Evolutionary conservation across 2,329 filamentous ascomycete species (phyloP).

Genomic region (Pseudocercospora ulei): DNA sequence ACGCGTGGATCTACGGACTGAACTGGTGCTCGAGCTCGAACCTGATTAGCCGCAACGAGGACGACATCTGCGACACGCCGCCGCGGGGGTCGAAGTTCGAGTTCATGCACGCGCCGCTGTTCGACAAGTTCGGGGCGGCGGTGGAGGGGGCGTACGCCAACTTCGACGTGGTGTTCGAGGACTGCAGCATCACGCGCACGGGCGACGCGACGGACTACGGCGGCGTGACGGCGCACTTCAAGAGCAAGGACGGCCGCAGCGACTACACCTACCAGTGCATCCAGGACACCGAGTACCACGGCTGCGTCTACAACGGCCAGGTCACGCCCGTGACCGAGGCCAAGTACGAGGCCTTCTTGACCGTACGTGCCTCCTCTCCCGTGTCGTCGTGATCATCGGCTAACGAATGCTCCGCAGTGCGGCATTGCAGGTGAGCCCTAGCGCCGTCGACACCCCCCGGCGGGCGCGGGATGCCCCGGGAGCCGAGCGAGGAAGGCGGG

Average conservation of each 20-base stretch:
- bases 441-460: neutral
- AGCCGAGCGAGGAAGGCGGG: neutral
- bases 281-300: slow-evolving; percentile 11
- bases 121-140: slow-evolving; percentile 9
- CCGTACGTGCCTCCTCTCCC: slow-evolving; percentile 3
- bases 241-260: slow-evolving; percentile 2
- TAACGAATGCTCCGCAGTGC: too few species aligned
- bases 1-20: slow-evolving; percentile 14
- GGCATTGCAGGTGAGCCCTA: slow-evolving; percentile 12
- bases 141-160: slow-evolving; percentile 13
- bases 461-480: too few species aligned
- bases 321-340: slow-evolving; percentile 4
- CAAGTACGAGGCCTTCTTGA: slow-evolving; percentile 13
- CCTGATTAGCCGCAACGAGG: slow-evolving; percentile 6
- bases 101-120: slow-evolving; percentile 12
- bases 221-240: neutral
- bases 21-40: slow-evolving; percentile 16
- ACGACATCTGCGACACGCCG: slow-evolving; percentile 11
- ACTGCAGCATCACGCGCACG: slow-evolving; percentile 1
- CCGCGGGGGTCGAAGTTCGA: slow-evolving; percentile 2
- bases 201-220: neutral
- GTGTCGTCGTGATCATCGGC: too few species aligned
- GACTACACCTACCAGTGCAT: slow-evolving; percentile 11
- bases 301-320: slow-evolving; percentile 12
- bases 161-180: slow-evolving; percentile 10